Evolutionary conservation across 2,329 filamentous ascomycete genomes (phyloP).

Genomic region (Simplicillium aogashimaense): DNA sequence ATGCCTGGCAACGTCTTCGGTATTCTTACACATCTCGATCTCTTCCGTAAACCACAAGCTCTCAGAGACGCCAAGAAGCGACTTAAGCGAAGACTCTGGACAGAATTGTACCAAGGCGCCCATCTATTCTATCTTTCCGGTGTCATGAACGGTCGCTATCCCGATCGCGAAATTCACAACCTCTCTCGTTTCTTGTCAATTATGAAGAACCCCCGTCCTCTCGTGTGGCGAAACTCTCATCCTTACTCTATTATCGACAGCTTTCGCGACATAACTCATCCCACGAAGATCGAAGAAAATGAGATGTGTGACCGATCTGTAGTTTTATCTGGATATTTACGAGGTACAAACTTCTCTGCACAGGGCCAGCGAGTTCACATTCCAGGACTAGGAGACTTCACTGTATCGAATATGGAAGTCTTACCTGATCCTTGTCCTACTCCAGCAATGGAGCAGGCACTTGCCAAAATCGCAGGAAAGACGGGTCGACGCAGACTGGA

Average conservation of each 20-base stretch:
- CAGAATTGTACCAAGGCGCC: constrained; percentile 90
- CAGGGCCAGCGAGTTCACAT: constrained; percentile 82
- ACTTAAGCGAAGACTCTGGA: constrained; percentile 93
- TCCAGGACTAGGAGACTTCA: constrained; percentile 83
- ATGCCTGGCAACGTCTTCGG: constrained; percentile 99
- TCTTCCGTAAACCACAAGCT: constrained; percentile 89
- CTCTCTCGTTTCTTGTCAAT: constrained; percentile 89
- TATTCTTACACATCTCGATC: constrained; percentile 88
- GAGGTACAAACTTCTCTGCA: constrained; percentile 88
- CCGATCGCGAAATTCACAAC: constrained; percentile 93
- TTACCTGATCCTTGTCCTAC: constrained; percentile 94
- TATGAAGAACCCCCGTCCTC: constrained; percentile 97
- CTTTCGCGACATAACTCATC: constrained; percentile 90
- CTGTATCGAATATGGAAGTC: constrained; percentile 72
- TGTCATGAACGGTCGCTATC: constrained; percentile 93
- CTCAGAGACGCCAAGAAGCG: constrained; percentile 93
- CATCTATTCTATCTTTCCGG: constrained; percentile 96
- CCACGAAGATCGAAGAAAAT: constrained; percentile 81
- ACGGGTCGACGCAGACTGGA: constrained; percentile 70
- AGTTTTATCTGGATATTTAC: constrained; percentile 83
- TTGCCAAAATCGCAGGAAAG: constrained; percentile 78
- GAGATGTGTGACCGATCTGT: constrained; percentile 84
- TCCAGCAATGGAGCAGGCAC: constrained; percentile 76
- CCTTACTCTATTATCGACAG: constrained; percentile 90
- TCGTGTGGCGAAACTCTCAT: constrained; percentile 94